These are phyloP conservation scores for Nicotiana undulata DNA, from an alignment of 257 asterid species.

Conservation along the genomic window DNA sequence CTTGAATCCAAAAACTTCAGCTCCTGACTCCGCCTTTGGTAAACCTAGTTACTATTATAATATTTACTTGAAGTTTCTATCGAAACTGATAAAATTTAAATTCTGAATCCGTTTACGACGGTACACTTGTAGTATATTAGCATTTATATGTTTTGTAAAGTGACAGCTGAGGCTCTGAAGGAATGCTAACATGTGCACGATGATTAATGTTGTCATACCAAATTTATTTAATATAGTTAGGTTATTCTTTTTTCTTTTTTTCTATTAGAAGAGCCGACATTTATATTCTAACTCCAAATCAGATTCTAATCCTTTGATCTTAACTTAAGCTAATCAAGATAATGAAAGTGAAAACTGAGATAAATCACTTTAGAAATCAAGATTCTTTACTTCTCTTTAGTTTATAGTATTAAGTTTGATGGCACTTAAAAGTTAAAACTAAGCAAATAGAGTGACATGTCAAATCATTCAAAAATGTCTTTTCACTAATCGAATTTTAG, in stretches of 20 bases:
- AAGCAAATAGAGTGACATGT: neutral
- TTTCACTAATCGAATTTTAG: neutral
- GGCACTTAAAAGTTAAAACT: neutral
- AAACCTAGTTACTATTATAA: too few relatives aligned
- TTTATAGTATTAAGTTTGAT: neutral
- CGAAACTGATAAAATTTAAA: too few relatives aligned
- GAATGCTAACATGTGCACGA: conserved; percentile 10
- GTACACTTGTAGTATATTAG: neutral
- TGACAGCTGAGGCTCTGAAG: neutral
- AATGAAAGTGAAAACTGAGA: neutral
- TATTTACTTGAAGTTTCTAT: too few relatives aligned
- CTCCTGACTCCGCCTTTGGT: fast-evolving
- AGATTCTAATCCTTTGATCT: neutral
- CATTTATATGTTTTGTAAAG: neutral
- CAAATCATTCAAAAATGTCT: neutral
- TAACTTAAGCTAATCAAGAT: neutral
- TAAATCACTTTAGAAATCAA: neutral
- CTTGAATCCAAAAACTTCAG: too few relatives aligned
- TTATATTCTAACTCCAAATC: neutral
- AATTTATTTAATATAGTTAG: neutral
- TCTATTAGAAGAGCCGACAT: conserved; percentile 1
- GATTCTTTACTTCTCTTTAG: neutral
- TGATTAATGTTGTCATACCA: conserved; percentile 4
- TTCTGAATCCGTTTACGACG: neutral
- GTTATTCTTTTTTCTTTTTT: neutral